Conservation (phyloP, 495 filamentous ascomycete genomes). For the Talaromyces proteolyticus region DNA sequence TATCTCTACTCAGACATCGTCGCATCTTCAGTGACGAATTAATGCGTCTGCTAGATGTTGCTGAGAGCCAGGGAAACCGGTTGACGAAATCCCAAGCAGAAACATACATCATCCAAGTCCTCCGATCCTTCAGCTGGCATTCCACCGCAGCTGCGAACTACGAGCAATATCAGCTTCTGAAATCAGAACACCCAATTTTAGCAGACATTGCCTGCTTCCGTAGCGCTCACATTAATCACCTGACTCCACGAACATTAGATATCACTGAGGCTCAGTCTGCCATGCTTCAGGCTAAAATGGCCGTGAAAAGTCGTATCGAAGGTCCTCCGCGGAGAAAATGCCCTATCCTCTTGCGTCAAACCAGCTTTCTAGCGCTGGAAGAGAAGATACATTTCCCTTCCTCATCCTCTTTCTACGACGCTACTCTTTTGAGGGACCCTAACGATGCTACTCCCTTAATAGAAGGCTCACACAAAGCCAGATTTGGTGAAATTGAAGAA, state of each 20-base stretch:
- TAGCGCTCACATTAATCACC: conserved; percentile 37
- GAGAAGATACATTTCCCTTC: conserved; percentile 33
- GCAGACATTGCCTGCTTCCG: conserved; percentile 37
- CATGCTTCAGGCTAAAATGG: conserved; percentile 26
- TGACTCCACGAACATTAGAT: conserved; percentile 38
- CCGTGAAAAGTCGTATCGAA: conserved; percentile 34
- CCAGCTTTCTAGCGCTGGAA: conserved; percentile 36
- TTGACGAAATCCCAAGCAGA: conserved; percentile 6
- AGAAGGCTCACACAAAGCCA: conserved; percentile 31
- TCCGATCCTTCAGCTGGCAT: conserved; percentile 36
- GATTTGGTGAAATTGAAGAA: conserved; percentile 41
- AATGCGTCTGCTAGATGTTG: conserved; percentile 16
- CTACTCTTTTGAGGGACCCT: background rate
- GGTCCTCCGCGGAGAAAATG: conserved; percentile 29
- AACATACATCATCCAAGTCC: conserved; percentile 26
- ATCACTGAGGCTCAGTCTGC: conserved; percentile 29
- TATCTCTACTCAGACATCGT: conserved; percentile 20
- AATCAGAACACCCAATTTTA: conserved; percentile 31
- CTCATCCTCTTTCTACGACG: too few relatives aligned
- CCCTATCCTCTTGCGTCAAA: conserved; percentile 34
- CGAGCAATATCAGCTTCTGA: conserved; percentile 29
- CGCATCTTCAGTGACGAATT: conserved; percentile 29
- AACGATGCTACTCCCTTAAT: conserved; percentile 4
- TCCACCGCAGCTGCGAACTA: conserved; percentile 4
- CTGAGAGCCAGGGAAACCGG: conserved; percentile 7